Evolutionary conservation across 371 early-diverging fungal genomes (phyloP).

Genomic region (Parasitella parasitica): DNA sequence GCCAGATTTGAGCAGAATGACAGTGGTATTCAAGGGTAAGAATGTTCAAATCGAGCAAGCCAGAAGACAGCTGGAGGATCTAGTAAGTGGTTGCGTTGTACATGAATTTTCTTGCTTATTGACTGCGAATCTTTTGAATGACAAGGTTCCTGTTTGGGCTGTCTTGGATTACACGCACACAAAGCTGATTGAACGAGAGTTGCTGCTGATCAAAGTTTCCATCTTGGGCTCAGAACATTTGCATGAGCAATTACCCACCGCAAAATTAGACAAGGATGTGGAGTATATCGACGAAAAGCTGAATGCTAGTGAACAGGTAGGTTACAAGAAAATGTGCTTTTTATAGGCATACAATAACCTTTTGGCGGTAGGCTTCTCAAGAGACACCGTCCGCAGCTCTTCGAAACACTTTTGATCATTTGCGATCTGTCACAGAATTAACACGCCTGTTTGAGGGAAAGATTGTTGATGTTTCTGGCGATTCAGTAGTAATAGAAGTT

Average conservation of each 20-base stretch:
- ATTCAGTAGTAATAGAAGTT: slow-evolving; percentile 82
- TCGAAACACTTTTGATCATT: slow-evolving; percentile 73
- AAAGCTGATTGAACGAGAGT: slow-evolving; percentile 86
- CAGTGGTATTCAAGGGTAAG: slow-evolving; percentile 89
- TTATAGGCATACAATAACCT: too few relatives aligned
- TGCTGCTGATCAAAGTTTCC: slow-evolving; percentile 90
- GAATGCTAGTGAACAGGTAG: slow-evolving; percentile 25
- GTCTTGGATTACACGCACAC: slow-evolving; percentile 91
- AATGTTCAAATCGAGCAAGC: slow-evolving; percentile 89
- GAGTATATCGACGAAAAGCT: slow-evolving; percentile 49
- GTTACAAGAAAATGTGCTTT: background rate
- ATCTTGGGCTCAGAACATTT: slow-evolving; percentile 77
- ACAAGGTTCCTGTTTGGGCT: slow-evolving; percentile 92
- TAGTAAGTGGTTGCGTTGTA: slow-evolving; percentile 47
- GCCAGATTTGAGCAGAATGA: slow-evolving; percentile 91
- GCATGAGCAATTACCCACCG: slow-evolving; percentile 49
- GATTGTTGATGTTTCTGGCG: slow-evolving; percentile 88
- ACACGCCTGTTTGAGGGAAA: slow-evolving; percentile 84
- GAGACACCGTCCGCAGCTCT: slow-evolving; percentile 49
- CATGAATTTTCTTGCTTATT: background rate
- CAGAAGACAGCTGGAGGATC: slow-evolving; percentile 89
- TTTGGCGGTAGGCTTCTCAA: background rate
- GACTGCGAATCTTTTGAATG: too few relatives aligned
- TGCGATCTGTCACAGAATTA: slow-evolving; percentile 80
- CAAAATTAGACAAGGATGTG: slow-evolving; percentile 39